Percentiles rank a stretch among this genome's conserved stretches.
phyloP scores from a whole-genome alignment of 306 rosid species.

The Ochetophila trinervis region DNA sequence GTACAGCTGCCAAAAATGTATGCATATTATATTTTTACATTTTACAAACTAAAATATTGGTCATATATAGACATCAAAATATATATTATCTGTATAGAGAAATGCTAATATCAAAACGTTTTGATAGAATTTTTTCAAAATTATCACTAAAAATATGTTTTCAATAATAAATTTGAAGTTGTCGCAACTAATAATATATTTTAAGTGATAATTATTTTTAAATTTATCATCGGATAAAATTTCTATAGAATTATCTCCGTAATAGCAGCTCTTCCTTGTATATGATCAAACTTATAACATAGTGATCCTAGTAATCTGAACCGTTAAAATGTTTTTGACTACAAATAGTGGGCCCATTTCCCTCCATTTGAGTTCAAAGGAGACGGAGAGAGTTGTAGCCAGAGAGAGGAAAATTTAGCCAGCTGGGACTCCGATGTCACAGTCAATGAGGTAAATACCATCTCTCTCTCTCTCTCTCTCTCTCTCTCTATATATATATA shows the following conservation, averaged over 20 bases:
- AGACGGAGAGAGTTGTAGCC: slow-evolving; percentile 50
- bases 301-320: neutral
- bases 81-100: too few relatives aligned
- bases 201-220: too few relatives aligned
- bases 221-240: too few relatives aligned
- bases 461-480: too few relatives aligned
- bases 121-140: too few relatives aligned
- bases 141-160: too few relatives aligned
- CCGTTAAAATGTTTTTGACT: slow-evolving; percentile 1
- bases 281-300: neutral
- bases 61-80: neutral
- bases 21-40: neutral
- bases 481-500: too few relatives aligned
- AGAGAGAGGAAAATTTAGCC: slow-evolving; percentile 37
- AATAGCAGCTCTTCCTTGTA: too few relatives aligned
- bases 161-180: too few relatives aligned
- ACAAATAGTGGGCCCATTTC: slow-evolving; percentile 76
- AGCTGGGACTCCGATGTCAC: slow-evolving; percentile 29
- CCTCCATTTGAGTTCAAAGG: slow-evolving; percentile 58
- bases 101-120: too few relatives aligned
- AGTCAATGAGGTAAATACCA: slow-evolving; percentile 9
- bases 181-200: too few relatives aligned
- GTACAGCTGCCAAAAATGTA: slow-evolving; percentile 89
- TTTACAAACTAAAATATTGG: neutral
- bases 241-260: too few relatives aligned